Evolutionary conservation across 2,329 filamentous ascomycete genomes (phyloP).

Genomic region (Claviceps pazoutovae): DNA sequence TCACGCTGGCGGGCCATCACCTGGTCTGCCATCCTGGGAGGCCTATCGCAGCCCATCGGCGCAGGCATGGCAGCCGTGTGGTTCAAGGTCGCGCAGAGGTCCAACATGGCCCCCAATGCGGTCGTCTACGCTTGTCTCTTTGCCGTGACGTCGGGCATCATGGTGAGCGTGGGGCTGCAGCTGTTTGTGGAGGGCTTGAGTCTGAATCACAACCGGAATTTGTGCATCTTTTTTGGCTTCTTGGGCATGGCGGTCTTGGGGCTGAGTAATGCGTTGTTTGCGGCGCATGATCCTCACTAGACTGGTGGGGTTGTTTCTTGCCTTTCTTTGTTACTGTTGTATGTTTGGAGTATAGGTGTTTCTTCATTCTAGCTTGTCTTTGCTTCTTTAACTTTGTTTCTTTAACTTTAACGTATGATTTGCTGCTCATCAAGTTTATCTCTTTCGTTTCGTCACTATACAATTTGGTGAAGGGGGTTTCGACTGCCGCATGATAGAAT

Average conservation of each 20-base stretch:
- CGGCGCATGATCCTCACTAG: conserved; percentile 24
- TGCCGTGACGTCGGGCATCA: conserved; percentile 80
- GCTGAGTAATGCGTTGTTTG: conserved; percentile 71
- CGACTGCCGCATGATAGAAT: no score
- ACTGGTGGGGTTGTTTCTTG: not conserved
- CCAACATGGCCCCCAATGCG: conserved; percentile 35
- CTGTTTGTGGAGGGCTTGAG: conserved; percentile 77
- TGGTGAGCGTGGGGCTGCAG: conserved; percentile 85
- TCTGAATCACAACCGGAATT: conserved; percentile 61
- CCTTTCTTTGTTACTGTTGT: not conserved
- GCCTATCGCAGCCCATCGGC: conserved; percentile 74
- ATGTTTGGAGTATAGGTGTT: not conserved
- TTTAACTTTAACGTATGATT: not conserved
- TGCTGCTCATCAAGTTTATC: no score
- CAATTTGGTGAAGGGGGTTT: no score
- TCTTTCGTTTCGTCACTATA: no score
- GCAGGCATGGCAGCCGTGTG: conserved; percentile 73
- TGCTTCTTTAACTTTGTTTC: not conserved
- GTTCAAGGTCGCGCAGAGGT: conserved; percentile 56
- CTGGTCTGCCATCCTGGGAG: conserved; percentile 73
- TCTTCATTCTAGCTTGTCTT: not conserved
- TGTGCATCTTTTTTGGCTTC: conserved; percentile 72
- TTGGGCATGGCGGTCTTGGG: conserved; percentile 80
- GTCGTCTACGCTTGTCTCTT: conserved; percentile 71
- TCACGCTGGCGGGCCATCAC: conserved; percentile 70